These are phyloP conservation scores for Ophiocordyceps camponoti-saundersi DNA, from an alignment of 2,329 filamentous ascomycete species.

Conservation along the genomic window DNA sequence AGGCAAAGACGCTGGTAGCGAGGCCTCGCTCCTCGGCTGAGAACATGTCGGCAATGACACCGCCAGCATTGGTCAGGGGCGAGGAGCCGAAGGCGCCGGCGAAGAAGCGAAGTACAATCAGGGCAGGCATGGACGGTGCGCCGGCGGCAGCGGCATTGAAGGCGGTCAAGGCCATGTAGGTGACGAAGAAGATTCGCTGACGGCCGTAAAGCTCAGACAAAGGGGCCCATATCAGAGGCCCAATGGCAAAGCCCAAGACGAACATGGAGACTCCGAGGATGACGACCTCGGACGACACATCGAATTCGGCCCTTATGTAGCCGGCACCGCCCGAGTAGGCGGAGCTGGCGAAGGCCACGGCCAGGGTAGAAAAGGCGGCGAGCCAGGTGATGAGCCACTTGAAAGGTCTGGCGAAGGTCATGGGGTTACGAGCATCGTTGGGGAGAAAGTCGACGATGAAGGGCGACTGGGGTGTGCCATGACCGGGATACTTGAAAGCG, in stretches of 20 bases:
- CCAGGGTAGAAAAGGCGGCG: constrained; percentile 49
- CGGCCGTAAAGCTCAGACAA: constrained; percentile 47
- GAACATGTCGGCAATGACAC: constrained; percentile 49
- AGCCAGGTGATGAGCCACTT: constrained; percentile 52
- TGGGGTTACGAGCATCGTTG: constrained; percentile 49
- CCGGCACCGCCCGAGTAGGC: constrained; percentile 43
- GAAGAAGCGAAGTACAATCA: constrained; percentile 55
- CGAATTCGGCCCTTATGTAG: constrained; percentile 37
- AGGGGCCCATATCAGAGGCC: constrained; percentile 49
- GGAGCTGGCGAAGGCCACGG: constrained; percentile 52
- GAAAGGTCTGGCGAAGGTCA: constrained; percentile 34
- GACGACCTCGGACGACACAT: constrained; percentile 30
- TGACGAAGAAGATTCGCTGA: constrained; percentile 40
- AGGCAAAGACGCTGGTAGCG: constrained; percentile 41
- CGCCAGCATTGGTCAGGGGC: constrained; percentile 44
- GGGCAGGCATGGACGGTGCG: constrained; percentile 35
- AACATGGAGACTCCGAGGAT: constrained; percentile 48
- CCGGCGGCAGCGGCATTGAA: constrained; percentile 46
- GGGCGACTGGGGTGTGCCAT: constrained; percentile 49
- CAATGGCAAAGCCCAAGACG: constrained; percentile 43
- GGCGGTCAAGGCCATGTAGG: constrained; percentile 37
- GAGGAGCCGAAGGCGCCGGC: constrained; percentile 45
- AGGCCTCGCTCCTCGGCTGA: constrained; percentile 33
- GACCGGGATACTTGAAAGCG: constrained; percentile 36
- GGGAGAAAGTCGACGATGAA: constrained; percentile 53